phyloP scores from a whole-genome alignment of 495 filamentous ascomycete genomes.

The Penicillium crystallinum region DNA sequence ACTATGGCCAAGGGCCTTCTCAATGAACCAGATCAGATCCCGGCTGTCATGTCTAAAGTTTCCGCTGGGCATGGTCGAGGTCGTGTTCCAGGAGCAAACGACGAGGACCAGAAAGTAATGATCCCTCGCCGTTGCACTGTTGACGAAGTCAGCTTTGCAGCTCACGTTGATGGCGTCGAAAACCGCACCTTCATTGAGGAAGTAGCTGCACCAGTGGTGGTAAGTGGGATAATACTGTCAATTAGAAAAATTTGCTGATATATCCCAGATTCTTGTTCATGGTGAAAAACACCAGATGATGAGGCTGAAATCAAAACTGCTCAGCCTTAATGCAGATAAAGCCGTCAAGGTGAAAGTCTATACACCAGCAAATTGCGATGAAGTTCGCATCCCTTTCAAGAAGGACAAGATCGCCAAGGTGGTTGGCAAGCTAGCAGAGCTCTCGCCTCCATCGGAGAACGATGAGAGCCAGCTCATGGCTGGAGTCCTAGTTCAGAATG shows the following conservation, averaged over 20 bases:
- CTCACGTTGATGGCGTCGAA: conserved; percentile 94
- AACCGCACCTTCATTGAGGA: conserved; percentile 95
- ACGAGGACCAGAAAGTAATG: conserved; percentile 75
- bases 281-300: conserved; percentile 98
- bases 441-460: conserved; percentile 56
- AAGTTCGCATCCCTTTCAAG: conserved; percentile 90
- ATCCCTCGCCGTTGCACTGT: conserved; percentile 88
- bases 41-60: conserved; percentile 78
- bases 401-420: conserved; percentile 96
- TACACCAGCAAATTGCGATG: conserved; percentile 89
- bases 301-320: conserved; percentile 85
- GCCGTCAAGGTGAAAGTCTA: conserved; percentile 79
- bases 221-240: conserved; percentile 41
- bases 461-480: conserved; percentile 59
- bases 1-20: conserved; percentile 96
- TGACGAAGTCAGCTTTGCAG: conserved; percentile 89
- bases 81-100: conserved; percentile 39
- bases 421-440: conserved; percentile 84
- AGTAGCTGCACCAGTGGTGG: conserved; percentile 82
- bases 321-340: conserved; percentile 83
- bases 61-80: conserved; percentile 53
- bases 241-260: background rate
- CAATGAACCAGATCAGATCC: conserved; percentile 88
- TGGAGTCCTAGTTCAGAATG: conserved; percentile 91
- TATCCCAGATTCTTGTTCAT: conserved; percentile 78